phyloP scores from a whole-genome alignment of 352 stramenopile genomes.

The Pythium scleroteichum region DNA sequence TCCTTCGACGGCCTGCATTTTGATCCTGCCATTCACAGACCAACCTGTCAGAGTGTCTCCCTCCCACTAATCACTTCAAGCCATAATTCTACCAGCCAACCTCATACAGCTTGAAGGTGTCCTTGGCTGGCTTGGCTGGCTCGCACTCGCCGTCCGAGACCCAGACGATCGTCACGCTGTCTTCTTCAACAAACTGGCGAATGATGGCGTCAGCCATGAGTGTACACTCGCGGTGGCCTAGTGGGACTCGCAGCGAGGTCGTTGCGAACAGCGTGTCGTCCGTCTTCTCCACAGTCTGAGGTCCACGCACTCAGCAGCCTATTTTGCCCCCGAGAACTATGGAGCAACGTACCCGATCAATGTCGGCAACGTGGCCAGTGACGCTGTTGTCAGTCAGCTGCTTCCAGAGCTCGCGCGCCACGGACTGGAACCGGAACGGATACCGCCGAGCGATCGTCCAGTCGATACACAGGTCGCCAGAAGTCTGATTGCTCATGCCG shows the following conservation, averaged over 20 bases:
- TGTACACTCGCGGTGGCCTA: conserved; percentile 10
- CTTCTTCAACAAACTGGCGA: conserved; percentile 18
- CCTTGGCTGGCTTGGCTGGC: conserved; percentile 28
- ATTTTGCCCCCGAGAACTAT: background rate
- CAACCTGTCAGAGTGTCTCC: background rate
- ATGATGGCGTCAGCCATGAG: conserved; percentile 18
- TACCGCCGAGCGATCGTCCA: conserved; percentile 29
- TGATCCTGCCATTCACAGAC: conserved; percentile 20
- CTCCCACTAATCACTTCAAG: background rate
- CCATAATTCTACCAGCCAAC: conserved; percentile 32
- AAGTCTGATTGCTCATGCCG: background rate
- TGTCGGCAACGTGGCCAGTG: conserved; percentile 5
- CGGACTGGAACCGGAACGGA: conserved; percentile 36
- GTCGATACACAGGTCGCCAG: conserved; percentile 31
- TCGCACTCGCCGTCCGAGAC: conserved; percentile 40
- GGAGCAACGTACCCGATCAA: conserved; percentile 21
- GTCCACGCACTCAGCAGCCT: background rate
- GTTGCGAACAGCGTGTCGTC: conserved; percentile 32
- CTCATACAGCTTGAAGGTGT: conserved; percentile 40
- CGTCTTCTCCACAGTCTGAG: conserved; percentile 25
- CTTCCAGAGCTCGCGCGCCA: conserved; percentile 35
- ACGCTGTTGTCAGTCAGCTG: conserved; percentile 31
- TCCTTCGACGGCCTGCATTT: conserved; percentile 10
- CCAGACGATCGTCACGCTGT: conserved; percentile 30
- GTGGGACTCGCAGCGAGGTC: conserved; percentile 18